Percentiles rank a stretch among this genome's conserved stretches.
These are phyloP conservation scores for Coemansia sp. DNA, from an alignment of 192 early-diverging fungal species.

Conservation along the genomic window DNA sequence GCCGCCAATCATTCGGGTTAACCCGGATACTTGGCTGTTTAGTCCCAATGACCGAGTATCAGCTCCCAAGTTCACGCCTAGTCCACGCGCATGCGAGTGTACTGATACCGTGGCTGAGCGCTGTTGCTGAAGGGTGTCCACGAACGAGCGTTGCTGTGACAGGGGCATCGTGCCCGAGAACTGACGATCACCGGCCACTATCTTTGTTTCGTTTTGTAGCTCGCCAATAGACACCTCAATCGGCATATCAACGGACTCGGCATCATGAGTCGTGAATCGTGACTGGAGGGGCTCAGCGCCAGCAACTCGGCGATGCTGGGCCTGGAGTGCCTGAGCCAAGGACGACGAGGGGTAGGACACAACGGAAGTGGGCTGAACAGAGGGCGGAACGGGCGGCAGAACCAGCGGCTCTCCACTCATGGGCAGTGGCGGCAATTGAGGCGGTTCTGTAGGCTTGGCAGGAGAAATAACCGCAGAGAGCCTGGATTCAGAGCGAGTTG, in stretches of 20 bases:
- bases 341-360: slow-evolving; percentile 3
- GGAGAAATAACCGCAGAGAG: neutral
- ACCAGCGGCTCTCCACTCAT: neutral
- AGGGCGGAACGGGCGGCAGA: slow-evolving; percentile 8
- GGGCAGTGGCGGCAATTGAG: neutral
- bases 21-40: slow-evolving; percentile 24
- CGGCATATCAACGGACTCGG: neutral
- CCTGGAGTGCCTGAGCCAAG: neutral
- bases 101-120: neutral
- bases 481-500: neutral
- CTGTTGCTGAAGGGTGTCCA: neutral
- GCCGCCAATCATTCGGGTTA: slow-evolving; percentile 23
- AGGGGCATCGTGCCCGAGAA: neutral
- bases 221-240: neutral
- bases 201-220: neutral
- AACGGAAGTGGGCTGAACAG: slow-evolving; percentile 10
- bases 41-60: slow-evolving; percentile 17
- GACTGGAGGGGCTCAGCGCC: neutral
- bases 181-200: neutral
- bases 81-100: neutral
- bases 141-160: slow-evolving; percentile 6
- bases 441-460: neutral
- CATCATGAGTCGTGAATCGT: neutral
- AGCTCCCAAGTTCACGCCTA: neutral
- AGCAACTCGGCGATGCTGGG: slow-evolving; percentile 25